These are phyloP conservation scores for Mrakiaceae sp. DNA, from an alignment of 1,284 basidiomycete genomes.

Conservation along the genomic window DNA sequence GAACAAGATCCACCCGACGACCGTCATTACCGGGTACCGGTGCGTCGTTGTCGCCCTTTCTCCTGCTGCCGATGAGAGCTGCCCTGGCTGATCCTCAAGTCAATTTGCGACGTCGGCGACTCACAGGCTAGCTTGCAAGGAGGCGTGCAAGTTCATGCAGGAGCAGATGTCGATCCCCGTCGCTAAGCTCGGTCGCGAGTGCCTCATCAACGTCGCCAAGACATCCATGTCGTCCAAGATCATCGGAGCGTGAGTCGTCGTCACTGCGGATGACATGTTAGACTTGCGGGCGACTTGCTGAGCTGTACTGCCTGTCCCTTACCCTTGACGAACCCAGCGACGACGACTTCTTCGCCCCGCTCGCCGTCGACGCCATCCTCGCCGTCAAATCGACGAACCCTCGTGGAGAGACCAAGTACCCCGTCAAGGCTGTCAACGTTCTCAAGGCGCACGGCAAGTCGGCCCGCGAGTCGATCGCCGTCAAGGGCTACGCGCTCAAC, in stretches of 20 bases:
- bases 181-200: constrained; percentile 79
- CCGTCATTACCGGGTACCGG: constrained; percentile 97
- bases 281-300: background rate
- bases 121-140: constrained; percentile 72
- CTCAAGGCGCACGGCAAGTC: constrained; percentile 96
- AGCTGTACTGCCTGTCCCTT: constrained; percentile 7
- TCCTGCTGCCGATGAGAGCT: background rate
- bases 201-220: constrained; percentile 92
- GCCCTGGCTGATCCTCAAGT: background rate
- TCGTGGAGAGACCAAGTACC: constrained; percentile 95
- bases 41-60: constrained; percentile 17
- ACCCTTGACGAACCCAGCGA: constrained; percentile 47
- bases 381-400: constrained; percentile 91
- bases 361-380: constrained; percentile 98
- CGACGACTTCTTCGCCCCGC: constrained; percentile 94
- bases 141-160: constrained; percentile 97
- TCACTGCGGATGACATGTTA: constrained; percentile 1
- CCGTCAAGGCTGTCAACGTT: constrained; percentile 99
- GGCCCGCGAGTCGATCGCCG: constrained; percentile 86
- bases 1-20: constrained; percentile 97
- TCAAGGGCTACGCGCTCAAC: constrained; percentile 96
- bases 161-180: constrained; percentile 95
- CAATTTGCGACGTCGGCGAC: background rate
- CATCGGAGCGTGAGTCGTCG: constrained; percentile 69
- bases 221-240: constrained; percentile 99